Evolutionary conservation across 164 flowering plant species (phyloP), one percentile per base, ranked within the genome.

Genomic region (Vitis amurensis): DNA sequence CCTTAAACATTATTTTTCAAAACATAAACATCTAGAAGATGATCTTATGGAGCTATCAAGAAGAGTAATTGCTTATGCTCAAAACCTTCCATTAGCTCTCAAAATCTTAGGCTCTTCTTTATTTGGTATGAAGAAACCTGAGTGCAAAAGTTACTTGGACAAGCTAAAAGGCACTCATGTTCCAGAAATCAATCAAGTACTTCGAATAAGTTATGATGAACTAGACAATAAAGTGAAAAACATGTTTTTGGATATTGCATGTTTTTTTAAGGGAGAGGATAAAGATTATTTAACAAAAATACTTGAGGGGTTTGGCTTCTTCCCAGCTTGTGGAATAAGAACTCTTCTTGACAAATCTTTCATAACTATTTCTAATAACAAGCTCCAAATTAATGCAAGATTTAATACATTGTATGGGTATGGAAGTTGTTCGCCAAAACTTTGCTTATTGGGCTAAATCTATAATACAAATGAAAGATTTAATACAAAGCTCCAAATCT

Each of bases 341-440:
- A 13, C 4, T 8, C 56, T 73, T 7, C 23, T 61, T 16, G 71
- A 73, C 1, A 73, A 62, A 56, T 61, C 53, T 61, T 44, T 73
- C 15, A 15, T 73, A 23, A 67, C 29, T 48, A 8, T 47, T 12
- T 8, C 13, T 19, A 11, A 47, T 0, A 29, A 55, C 5, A 16
- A 17, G 15, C 10, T 73, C 2, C 0, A 12, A 19, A 19, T 19
- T 19, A 16, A 67, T 73, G 71, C 75, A 67, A 52, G 60, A 73
- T 30, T 57, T 67, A 37, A 4, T 74, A 30, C 73, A 69, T 19
- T 37, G 51, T 17, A 31, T 70, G 73, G 77, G 77, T 53, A 3
- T 61, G 59, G 16, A 50, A 7, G 44, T 74, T 74, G 76, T 74
- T 12, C 63, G 55, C 13, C 55, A 65, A 52, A 69, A 74, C 23